Percentiles rank a stretch among this genome's conserved stretches.
Evolutionary conservation across 2,329 filamentous ascomycete species (phyloP).

Genomic region (Colletotrichum tabaci): DNA sequence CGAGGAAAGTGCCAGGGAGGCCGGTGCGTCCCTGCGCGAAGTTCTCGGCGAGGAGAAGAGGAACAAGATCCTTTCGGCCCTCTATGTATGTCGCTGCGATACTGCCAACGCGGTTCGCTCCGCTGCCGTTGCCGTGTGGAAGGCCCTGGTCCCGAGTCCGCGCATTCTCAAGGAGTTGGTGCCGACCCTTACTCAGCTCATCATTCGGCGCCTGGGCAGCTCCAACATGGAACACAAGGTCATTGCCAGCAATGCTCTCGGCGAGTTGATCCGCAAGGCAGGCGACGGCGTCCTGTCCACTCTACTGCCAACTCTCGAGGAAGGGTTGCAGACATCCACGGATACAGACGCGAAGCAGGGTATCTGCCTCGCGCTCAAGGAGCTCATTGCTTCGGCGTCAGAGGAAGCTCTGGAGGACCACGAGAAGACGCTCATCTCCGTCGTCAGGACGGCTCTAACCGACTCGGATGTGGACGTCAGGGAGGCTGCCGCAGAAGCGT

Average conservation of each 20-base stretch:
- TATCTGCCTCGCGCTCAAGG: slow-evolving; percentile 95
- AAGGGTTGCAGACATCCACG: slow-evolving; percentile 88
- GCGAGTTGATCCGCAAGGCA: slow-evolving; percentile 96
- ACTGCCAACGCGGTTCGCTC: slow-evolving; percentile 92
- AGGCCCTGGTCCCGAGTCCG: slow-evolving; percentile 93
- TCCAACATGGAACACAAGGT: slow-evolving; percentile 99
- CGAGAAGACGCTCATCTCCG: slow-evolving; percentile 94
- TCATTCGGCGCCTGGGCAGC: slow-evolving; percentile 93
- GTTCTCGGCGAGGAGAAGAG: slow-evolving; percentile 95
- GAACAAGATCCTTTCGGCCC: slow-evolving; percentile 95
- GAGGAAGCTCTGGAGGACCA: slow-evolving; percentile 93
- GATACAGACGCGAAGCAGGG: slow-evolving; percentile 96
- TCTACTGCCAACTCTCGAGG: slow-evolving; percentile 91
- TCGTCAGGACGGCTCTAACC: slow-evolving; percentile 92
- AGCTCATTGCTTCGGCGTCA: slow-evolving; percentile 91
- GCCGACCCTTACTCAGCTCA: slow-evolving; percentile 92
- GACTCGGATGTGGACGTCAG: slow-evolving; percentile 91
- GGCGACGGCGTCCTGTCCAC: slow-evolving; percentile 93
- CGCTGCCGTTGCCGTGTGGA: slow-evolving; percentile 95
- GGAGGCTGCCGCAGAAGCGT: slow-evolving; percentile 96
- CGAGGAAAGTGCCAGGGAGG: slow-evolving; percentile 82
- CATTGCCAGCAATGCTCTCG: slow-evolving; percentile 96
- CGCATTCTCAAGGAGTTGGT: slow-evolving; percentile 95
- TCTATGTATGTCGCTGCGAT: slow-evolving; percentile 98
- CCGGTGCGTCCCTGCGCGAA: slow-evolving; percentile 92